Evolutionary conservation across 2,329 filamentous ascomycete genomes (phyloP).

Genomic region (Alternaria ethzedia): DNA sequence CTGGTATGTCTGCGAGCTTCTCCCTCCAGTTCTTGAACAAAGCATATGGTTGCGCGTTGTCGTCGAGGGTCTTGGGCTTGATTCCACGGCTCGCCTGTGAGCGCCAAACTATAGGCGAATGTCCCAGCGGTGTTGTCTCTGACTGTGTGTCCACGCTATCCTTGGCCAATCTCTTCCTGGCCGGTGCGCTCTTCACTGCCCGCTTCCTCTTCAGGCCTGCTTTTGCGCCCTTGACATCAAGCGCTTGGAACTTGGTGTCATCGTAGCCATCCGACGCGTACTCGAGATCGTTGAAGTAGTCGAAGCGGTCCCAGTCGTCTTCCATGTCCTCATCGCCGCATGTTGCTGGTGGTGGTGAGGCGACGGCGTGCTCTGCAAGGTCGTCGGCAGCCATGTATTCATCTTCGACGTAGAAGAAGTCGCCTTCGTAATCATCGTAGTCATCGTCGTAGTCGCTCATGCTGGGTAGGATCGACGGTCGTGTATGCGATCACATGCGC

Average conservation of each 20-base stretch:
- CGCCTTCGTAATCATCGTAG: slow-evolving; percentile 48
- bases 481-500: slow-evolving; percentile 7
- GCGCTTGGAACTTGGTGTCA: slow-evolving; percentile 45
- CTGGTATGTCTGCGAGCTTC: slow-evolving; percentile 41
- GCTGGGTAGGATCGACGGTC: slow-evolving; percentile 14
- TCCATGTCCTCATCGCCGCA: slow-evolving; percentile 40
- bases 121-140: slow-evolving; percentile 17
- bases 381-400: slow-evolving; percentile 54
- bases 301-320: slow-evolving; percentile 56
- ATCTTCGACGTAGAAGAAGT: slow-evolving; percentile 58
- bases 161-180: slow-evolving; percentile 35
- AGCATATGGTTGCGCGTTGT: slow-evolving; percentile 45
- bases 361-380: slow-evolving; percentile 56
- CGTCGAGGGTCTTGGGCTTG: slow-evolving; percentile 33
- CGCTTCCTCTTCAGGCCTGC: slow-evolving; percentile 43
- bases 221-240: slow-evolving; percentile 27
- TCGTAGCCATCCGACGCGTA: slow-evolving; percentile 57
- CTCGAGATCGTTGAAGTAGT: slow-evolving; percentile 57
- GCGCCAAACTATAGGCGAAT: slow-evolving; percentile 45
- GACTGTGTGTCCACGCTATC: slow-evolving; percentile 1
- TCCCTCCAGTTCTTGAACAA: slow-evolving; percentile 55
- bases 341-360: slow-evolving; percentile 49
- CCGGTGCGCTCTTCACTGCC: slow-evolving; percentile 11
- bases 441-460: slow-evolving; percentile 54
- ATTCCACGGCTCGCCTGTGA: slow-evolving; percentile 31